Evolutionary conservation across 495 filamentous ascomycete species (phyloP), one percentile per base, ranked within the genome.

Genomic region (Aspergillus cavernicola): DNA sequence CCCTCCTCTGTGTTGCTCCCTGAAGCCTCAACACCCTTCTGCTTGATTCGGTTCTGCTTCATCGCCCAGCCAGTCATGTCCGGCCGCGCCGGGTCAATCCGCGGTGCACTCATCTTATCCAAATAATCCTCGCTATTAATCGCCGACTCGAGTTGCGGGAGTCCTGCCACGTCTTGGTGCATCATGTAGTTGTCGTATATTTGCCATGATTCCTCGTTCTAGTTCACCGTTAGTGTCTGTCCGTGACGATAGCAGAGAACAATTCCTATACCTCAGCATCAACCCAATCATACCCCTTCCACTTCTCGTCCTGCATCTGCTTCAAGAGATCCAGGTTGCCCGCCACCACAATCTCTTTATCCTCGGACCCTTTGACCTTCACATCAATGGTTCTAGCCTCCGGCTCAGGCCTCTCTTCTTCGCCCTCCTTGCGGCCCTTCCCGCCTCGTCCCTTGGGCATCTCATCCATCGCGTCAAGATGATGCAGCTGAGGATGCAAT

Each of bases 401-500:
- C 16, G 54, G 56, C 26, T 75, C 68, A 5, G 70, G 63, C 19
- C 77, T 67, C 6, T 80, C 72, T 10, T 76, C 75, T 10, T 77
- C 72, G 7, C 64, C 70, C 33, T 75, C 72, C 33, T 77, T 77
- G 32, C 55, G 47, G 18, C 59, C 63, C 44, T 72, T 71, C 4
- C 60, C 55, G 38, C 65, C 53, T 4, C 59, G 65, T 38, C 69
- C 70, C 0, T 53, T 63, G 31, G 62, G 73, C 48, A 67, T 59
- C 41, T 88, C 85, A 32, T 79, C 69, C 37, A 80, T 45, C 0
- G 88, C 87, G 65, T 91, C 88, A 20, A 91, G 61, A 63, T 92
- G 87, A 58, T 86, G 82, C 55, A 88, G 81, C 56, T 90, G 84
- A 4, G 88, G 85, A 4, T 86, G 80, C 58, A 92, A 71, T 64